A percentile compares a stretch with the other conserved stretches of the same genome.
Conservation (phyloP, 768 basidiomycete genomes). For the Russula virescens region DNA sequence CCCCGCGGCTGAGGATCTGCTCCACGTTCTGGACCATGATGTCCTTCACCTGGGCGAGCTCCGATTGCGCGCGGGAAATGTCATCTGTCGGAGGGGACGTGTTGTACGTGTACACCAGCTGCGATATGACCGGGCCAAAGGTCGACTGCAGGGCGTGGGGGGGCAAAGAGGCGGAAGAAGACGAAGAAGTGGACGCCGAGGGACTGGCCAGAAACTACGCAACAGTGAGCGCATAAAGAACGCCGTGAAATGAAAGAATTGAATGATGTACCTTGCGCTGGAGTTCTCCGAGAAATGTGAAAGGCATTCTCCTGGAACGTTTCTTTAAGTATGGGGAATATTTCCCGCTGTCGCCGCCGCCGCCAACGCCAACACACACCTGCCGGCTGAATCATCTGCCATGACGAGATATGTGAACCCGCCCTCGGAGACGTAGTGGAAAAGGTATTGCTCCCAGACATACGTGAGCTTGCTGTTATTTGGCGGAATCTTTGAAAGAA, state of each 20-base stretch:
- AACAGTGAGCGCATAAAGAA: slow-evolving; percentile 6
- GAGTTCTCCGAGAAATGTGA: slow-evolving; percentile 84
- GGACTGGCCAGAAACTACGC: slow-evolving; percentile 56
- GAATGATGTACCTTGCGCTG: slow-evolving; percentile 58
- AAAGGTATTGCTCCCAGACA: slow-evolving; percentile 90
- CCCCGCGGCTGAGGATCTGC: slow-evolving; percentile 89
- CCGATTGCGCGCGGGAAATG: slow-evolving; percentile 81
- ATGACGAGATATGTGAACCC: slow-evolving; percentile 88
- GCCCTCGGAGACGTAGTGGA: slow-evolving; percentile 89
- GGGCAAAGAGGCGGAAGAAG: slow-evolving; percentile 37
- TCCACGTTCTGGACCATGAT: slow-evolving; percentile 99
- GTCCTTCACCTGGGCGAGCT: slow-evolving; percentile 86
- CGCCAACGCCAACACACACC: slow-evolving; percentile 43
- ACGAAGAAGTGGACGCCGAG: slow-evolving; percentile 52
- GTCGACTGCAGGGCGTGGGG: slow-evolving; percentile 64
- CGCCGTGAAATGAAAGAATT: background rate
- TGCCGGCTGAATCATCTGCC: slow-evolving; percentile 88
- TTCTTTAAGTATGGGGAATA: background rate
- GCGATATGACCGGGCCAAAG: slow-evolving; percentile 62
- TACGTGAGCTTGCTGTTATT: slow-evolving; percentile 77
- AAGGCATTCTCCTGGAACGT: slow-evolving; percentile 75
- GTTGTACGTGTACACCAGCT: slow-evolving; percentile 83
- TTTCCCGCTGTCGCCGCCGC: background rate
- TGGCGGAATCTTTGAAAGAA: slow-evolving; percentile 92
- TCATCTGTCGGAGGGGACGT: slow-evolving; percentile 85